Conservation (phyloP, 2,329 filamentous ascomycete species). For the Colletotrichum tanaceti region DNA sequence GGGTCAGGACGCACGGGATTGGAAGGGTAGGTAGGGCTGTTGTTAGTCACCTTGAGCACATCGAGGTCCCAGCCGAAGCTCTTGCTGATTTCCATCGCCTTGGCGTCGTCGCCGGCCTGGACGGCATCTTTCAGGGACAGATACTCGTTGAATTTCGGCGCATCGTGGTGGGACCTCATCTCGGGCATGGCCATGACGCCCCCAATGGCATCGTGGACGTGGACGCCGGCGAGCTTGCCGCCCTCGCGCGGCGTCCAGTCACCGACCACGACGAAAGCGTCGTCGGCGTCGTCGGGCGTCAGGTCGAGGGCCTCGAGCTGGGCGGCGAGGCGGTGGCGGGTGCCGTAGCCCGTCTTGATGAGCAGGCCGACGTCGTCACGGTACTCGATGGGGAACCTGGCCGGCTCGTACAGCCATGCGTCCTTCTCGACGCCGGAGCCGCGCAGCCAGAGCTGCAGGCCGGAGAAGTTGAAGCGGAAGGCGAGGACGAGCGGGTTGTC, state of each 20-base stretch:
- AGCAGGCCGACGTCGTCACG: constrained; percentile 61
- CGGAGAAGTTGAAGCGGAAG: constrained; percentile 41
- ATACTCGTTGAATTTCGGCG: constrained; percentile 56
- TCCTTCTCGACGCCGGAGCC: constrained; percentile 49
- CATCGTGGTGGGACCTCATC: constrained; percentile 46
- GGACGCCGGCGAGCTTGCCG: constrained; percentile 48
- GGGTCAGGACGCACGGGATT: constrained; percentile 8
- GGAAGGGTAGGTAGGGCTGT: background rate
- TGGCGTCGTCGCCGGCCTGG: constrained; percentile 51
- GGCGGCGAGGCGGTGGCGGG: constrained; percentile 59
- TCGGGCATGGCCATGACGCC: constrained; percentile 50
- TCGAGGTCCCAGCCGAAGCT: constrained; percentile 62
- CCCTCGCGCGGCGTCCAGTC: constrained; percentile 59
- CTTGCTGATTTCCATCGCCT: constrained; percentile 52
- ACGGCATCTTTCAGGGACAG: constrained; percentile 53
- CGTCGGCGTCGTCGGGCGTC: constrained; percentile 51
- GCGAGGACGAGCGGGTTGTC: constrained; percentile 39
- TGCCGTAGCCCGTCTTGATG: constrained; percentile 68
- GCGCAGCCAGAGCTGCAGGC: constrained; percentile 49
- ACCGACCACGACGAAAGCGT: constrained; percentile 61
- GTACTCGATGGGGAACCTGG: constrained; percentile 58
- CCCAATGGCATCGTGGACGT: constrained; percentile 56
- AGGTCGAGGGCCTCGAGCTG: constrained; percentile 60
- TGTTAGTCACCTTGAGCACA: constrained; percentile 58
- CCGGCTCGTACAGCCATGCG: constrained; percentile 55